Evolutionary conservation across 768 basidiomycete species (phyloP).

Genomic region (Mycena olivaceomarginata): DNA sequence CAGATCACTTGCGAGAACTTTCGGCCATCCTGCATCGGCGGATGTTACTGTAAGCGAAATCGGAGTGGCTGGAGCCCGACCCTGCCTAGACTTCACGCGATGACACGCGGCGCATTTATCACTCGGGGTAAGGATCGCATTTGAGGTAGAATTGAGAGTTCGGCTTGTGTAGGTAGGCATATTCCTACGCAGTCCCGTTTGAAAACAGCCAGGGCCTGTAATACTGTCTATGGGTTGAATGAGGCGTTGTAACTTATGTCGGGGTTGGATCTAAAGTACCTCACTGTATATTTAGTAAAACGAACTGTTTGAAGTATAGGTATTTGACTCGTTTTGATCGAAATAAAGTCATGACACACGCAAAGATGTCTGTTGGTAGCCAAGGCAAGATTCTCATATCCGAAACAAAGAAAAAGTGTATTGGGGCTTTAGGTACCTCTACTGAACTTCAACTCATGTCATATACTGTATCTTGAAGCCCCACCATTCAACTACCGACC

Average conservation of each 20-base stretch:
- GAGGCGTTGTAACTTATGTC: not conserved
- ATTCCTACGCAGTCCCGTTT: not conserved
- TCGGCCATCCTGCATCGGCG: too few relatives aligned
- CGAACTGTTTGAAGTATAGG: not conserved
- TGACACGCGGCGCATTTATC: too few relatives aligned
- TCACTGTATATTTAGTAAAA: not conserved
- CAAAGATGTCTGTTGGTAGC: conserved; percentile 1
- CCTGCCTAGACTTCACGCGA: too few relatives aligned
- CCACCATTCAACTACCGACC: not conserved
- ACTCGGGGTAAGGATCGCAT: too few relatives aligned
- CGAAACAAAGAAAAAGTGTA: not conserved
- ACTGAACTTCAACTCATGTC: conserved; percentile 1
- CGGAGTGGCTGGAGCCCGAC: too few relatives aligned
- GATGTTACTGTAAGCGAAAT: too few relatives aligned
- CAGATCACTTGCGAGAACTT: too few relatives aligned
- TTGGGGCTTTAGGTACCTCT: not conserved
- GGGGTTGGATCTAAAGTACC: not conserved
- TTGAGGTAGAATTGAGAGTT: not conserved
- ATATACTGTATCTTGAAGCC: conserved; percentile 2
- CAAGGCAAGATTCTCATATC: not conserved
- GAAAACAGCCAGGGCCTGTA: not conserved
- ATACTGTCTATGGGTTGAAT: not conserved
- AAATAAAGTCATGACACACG: not conserved
- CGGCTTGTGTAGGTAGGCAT: not conserved
- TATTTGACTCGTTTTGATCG: not conserved